Evolutionary conservation across 2,329 filamentous ascomycete genomes (phyloP).

Genomic region (Esteya vermicola): DNA sequence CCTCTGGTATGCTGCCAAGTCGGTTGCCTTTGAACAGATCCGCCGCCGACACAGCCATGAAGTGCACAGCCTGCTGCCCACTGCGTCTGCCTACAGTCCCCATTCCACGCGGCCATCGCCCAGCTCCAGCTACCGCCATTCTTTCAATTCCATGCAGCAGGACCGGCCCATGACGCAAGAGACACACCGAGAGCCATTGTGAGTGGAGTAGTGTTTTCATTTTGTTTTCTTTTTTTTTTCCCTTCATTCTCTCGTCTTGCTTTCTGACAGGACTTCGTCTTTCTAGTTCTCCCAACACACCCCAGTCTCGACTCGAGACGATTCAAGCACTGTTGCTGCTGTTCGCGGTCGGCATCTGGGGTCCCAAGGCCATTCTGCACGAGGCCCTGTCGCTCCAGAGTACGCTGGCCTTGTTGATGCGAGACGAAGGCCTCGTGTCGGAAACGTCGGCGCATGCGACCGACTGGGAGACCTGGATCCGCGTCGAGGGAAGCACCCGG

Average conservation of each 20-base stretch:
- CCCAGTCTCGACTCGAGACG: constrained; percentile 46
- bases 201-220: too few species aligned
- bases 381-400: constrained; percentile 47
- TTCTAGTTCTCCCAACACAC: constrained; percentile 40
- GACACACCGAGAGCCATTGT: constrained; percentile 45
- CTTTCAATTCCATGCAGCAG: constrained; percentile 42
- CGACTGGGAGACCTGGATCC: constrained; percentile 48
- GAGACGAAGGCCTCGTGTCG: constrained; percentile 40
- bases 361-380: constrained; percentile 43
- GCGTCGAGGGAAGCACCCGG: constrained; percentile 39
- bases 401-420: constrained; percentile 39
- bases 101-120: constrained; percentile 46
- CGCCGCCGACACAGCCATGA: constrained; percentile 41
- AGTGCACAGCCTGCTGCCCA: constrained; percentile 40
- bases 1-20: constrained; percentile 46
- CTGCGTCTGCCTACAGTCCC: constrained; percentile 42
- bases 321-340: constrained; percentile 49
- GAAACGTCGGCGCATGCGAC: constrained; percentile 29
- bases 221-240: too few species aligned
- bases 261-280: neutral
- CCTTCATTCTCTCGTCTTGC: constrained; percentile 1
- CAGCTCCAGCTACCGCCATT: constrained; percentile 41
- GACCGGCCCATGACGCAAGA: constrained; percentile 43
- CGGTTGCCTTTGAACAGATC: constrained; percentile 44
- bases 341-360: constrained; percentile 47